Evolutionary conservation across 192 early-diverging fungal species (phyloP), one percentile per base, ranked within the genome.

Genomic region (Allomyces javanicus): DNA sequence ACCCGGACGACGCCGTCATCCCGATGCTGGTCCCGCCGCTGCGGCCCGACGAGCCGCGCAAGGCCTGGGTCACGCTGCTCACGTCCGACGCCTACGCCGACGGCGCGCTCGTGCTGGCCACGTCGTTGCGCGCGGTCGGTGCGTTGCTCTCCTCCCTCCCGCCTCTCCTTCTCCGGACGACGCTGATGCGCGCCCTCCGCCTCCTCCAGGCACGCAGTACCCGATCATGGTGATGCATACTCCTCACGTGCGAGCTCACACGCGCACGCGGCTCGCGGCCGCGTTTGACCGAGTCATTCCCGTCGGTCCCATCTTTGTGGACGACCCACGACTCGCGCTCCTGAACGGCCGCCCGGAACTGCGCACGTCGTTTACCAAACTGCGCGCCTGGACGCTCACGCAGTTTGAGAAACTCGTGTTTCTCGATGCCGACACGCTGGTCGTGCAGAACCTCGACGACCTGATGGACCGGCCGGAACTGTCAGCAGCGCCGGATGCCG

Each of bases 341-440:
- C 81, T 97, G 22, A 40, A 40, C 33, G 94, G 92, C 23, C 78
- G 94, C 11, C 87, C 89, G 12, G 94, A 97, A 67, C 85, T 97
- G 19, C 83, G 87, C 66, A 77, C 86, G 66, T 94, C 94, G 0
- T 85, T 88, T 64, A 94, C 93, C 33, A 97, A 97, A 75, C 79
- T 95, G 55, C 86, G 92, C 66, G 82, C 88, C 24, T 95, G 89
- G 78, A 76, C 86, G 40, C 86, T 88, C 19, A 81, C 85, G 1
- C 72, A 81, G 25, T 91, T 82, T 70, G 77, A 80, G 33, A 74
- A 84, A 71, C 72, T 84, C 22, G 83, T 85, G 50, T 97, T 89
- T 68, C 72, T 97, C 63, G 95, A 96, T 72, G 89, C 93, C 0
- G 95, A 96, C 67, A 88, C 86, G 21, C 75, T 94, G 58, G 88